A percentile compares a stretch with the other conserved stretches of the same genome.
Conservation (phyloP, 768 basidiomycete species). For the Mycena indigotica region DNA sequence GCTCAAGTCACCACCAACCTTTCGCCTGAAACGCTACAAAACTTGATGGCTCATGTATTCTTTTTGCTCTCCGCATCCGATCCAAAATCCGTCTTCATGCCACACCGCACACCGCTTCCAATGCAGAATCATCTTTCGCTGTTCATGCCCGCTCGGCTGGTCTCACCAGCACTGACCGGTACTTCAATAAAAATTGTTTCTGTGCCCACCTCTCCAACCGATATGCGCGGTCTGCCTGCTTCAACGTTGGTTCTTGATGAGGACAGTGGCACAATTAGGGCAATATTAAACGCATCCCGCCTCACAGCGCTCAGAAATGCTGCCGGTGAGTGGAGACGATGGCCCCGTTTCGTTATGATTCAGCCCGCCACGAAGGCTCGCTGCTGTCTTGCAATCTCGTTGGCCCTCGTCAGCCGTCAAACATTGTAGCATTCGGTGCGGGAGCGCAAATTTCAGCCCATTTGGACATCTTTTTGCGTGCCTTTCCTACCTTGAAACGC, state of each 20-base stretch:
- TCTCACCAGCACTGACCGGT: conserved; percentile 34
- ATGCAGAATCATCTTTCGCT: conserved; percentile 61
- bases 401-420: conserved; percentile 39
- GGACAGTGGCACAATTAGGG: conserved; percentile 64
- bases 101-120: conserved; percentile 61
- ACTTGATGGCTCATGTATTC: conserved; percentile 64
- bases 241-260: conserved; percentile 80
- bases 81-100: conserved; percentile 38
- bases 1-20: conserved; percentile 48
- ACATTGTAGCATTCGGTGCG: conserved; percentile 68
- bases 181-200: conserved; percentile 83
- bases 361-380: conserved; percentile 52
- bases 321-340: conserved; percentile 51
- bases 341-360: background rate
- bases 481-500: conserved; percentile 52
- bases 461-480: conserved; percentile 58
- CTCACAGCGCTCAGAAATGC: conserved; percentile 84
- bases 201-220: conserved; percentile 52
- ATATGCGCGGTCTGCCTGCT: conserved; percentile 65
- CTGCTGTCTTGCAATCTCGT: conserved; percentile 65
- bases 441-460: conserved; percentile 73
- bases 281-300: conserved; percentile 74
- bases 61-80: conserved; percentile 41
- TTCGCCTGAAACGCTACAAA: conserved; percentile 46
- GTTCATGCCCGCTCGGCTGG: conserved; percentile 82